Evolutionary conservation across 1,284 basidiomycete species (phyloP).

Genomic region (Vanrija sp.): DNA sequence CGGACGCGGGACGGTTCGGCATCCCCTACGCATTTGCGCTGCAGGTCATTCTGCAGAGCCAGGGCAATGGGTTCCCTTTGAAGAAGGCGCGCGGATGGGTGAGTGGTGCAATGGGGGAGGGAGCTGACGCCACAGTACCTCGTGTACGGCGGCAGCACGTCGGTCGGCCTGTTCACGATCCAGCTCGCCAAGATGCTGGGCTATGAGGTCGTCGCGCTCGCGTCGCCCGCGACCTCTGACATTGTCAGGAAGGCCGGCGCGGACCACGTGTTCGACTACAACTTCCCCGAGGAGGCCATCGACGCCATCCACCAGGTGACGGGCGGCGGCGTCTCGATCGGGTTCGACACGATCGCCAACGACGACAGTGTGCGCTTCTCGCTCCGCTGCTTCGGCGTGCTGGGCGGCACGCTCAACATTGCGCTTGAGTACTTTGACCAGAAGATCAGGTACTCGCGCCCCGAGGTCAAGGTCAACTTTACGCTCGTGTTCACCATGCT

Average conservation of each 20-base stretch:
- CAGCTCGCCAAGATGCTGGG: constrained; percentile 52
- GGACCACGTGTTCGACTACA: constrained; percentile 39
- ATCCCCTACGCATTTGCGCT: constrained; percentile 32
- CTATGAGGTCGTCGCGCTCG: constrained; percentile 50
- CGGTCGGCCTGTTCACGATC: constrained; percentile 52
- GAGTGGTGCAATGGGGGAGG: neutral
- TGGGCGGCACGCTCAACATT: constrained; percentile 28
- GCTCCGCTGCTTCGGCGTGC: constrained; percentile 24
- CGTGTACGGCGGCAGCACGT: constrained; percentile 51
- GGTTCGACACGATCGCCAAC: constrained; percentile 39
- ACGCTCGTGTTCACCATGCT: constrained; percentile 25
- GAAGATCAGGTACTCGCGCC: constrained; percentile 7
- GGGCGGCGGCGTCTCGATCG: constrained; percentile 27
- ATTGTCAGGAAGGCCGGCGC: constrained; percentile 52
- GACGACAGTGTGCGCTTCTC: constrained; percentile 24
- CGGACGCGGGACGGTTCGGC: constrained; percentile 51
- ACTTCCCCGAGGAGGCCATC: constrained; percentile 22
- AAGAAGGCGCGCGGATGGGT: constrained; percentile 22
- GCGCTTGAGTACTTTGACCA: constrained; percentile 15
- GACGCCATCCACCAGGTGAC: constrained; percentile 31
- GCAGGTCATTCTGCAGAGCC: constrained; percentile 13
- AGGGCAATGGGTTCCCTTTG: constrained; percentile 11
- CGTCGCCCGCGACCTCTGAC: constrained; percentile 49
- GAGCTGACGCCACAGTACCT: constrained; percentile 28
- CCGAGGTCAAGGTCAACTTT: constrained; percentile 23